Percentiles rank a stretch among this genome's conserved stretches.
These are phyloP conservation scores for Toxicodendron radicans DNA, from an alignment of 345 rosid species.

Conservation along the genomic window DNA sequence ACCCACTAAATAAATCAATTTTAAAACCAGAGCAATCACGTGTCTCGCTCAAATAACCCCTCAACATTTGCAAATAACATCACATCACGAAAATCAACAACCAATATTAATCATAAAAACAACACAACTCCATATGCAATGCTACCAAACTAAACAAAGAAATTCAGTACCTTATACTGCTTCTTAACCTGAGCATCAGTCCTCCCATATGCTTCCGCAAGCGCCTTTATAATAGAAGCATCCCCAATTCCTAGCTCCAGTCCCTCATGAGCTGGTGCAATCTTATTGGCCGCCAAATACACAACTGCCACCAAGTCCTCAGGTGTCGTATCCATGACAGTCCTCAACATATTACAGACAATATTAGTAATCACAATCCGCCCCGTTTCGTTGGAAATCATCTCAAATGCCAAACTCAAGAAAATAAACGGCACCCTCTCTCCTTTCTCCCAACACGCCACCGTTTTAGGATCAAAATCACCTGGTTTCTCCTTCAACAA, in stretches of 20 bases:
- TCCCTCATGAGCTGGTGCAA: constrained; percentile 95
- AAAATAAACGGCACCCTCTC: constrained; percentile 85
- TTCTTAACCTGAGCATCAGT: constrained; percentile 68
- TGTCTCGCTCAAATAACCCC: too few relatives aligned
- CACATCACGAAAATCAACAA: not conserved
- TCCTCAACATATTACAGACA: constrained; percentile 78
- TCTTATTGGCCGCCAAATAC: constrained; percentile 68
- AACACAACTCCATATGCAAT: not conserved
- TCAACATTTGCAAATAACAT: not conserved
- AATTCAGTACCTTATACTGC: constrained; percentile 53
- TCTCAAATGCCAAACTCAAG: constrained; percentile 63
- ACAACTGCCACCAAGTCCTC: constrained; percentile 74
- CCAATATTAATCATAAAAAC: not conserved
- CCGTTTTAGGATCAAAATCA: constrained; percentile 57
- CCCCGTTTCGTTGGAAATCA: constrained; percentile 67
- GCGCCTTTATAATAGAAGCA: constrained; percentile 70
- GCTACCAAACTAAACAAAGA: not conserved
- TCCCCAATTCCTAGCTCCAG: constrained; percentile 90
- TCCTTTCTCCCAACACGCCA: constrained; percentile 66
- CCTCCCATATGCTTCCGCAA: constrained; percentile 86
- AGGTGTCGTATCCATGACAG: constrained; percentile 72
- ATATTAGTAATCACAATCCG: constrained; percentile 88
- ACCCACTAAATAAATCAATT: too few relatives aligned
- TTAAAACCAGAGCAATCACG: too few relatives aligned
- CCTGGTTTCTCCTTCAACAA: constrained; percentile 64